phyloP scores from a whole-genome alignment of 345 rosid genomes.

The Syzygium aqueum region DNA sequence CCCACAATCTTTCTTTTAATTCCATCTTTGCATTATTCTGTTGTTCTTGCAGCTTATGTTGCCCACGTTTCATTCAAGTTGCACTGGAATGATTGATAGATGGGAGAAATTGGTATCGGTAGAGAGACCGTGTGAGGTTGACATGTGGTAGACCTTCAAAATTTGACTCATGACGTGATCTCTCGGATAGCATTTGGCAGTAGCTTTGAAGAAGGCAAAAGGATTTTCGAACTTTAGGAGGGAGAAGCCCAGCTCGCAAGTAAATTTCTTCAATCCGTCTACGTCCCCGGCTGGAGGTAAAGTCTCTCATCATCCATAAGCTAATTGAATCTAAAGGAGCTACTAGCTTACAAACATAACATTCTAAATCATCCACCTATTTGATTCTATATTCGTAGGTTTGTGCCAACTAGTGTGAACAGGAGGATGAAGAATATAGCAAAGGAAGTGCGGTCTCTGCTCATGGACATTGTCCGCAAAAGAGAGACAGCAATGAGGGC shows the following conservation, averaged over 20 bases:
- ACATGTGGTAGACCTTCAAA: slow-evolving; percentile 10
- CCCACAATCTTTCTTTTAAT: too few relatives aligned
- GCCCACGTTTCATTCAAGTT: slow-evolving; percentile 6
- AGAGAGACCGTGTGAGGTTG: neutral
- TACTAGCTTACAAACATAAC: neutral
- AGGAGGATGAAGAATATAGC: slow-evolving; percentile 27
- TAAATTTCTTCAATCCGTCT: slow-evolving; percentile 11
- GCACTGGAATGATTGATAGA: slow-evolving; percentile 16
- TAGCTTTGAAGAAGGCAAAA: slow-evolving; percentile 60
- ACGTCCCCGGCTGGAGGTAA: slow-evolving; percentile 63
- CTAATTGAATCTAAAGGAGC: neutral
- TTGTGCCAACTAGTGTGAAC: slow-evolving; percentile 33
- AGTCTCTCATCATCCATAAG: neutral
- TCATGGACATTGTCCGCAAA: slow-evolving; percentile 22
- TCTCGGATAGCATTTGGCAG: slow-evolving; percentile 52
- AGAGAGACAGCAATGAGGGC: slow-evolving; percentile 17
- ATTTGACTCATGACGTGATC: slow-evolving; percentile 22
- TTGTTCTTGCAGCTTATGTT: neutral
- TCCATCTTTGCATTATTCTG: neutral
- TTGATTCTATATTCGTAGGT: slow-evolving; percentile 1
- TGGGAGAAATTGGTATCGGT: slow-evolving; percentile 6
- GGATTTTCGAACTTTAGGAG: slow-evolving; percentile 39
- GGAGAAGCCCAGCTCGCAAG: slow-evolving; percentile 23
- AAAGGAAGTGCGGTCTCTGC: slow-evolving; percentile 21
- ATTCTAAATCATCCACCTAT: neutral